These are phyloP conservation scores for Sarocladiaceae sp. DNA, from an alignment of 2,329 filamentous ascomycete genomes.

Conservation along the genomic window DNA sequence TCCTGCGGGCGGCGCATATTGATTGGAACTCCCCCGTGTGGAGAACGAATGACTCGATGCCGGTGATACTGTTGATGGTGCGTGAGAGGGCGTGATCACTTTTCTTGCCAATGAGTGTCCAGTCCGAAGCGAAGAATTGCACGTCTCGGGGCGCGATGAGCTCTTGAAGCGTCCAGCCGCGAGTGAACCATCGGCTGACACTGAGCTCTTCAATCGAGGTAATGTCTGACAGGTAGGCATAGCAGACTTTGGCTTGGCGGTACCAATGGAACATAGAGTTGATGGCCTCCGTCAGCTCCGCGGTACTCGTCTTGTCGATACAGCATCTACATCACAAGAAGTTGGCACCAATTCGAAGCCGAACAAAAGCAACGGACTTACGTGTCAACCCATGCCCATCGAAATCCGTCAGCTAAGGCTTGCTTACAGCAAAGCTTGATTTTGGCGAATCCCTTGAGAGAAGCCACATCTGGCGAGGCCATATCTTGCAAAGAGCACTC, in stretches of 20 bases:
- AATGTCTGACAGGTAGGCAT: conserved; percentile 19
- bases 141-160: conserved; percentile 19
- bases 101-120: conserved; percentile 10
- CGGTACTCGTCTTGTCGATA: conserved; percentile 19
- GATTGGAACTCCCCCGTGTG: not conserved
- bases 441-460: not conserved
- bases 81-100: not conserved
- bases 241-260: conserved; percentile 17
- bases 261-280: conserved; percentile 23
- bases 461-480: not conserved
- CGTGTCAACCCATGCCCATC: conserved; percentile 20
- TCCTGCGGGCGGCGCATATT: conserved; percentile 13
- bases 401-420: conserved; percentile 8
- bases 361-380: not conserved
- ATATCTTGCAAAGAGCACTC: conserved; percentile 7
- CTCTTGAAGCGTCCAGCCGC: conserved; percentile 23
- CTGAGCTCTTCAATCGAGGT: not conserved
- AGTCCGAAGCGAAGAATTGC: conserved; percentile 19
- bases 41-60: not conserved
- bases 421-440: not conserved
- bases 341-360: not conserved
- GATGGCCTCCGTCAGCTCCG: conserved; percentile 21
- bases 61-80: not conserved
- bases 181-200: conserved; percentile 18
- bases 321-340: conserved; percentile 14